Evolutionary conservation across 768 basidiomycete genomes (phyloP).

Genomic region (Leccinum aurantiacum): DNA sequence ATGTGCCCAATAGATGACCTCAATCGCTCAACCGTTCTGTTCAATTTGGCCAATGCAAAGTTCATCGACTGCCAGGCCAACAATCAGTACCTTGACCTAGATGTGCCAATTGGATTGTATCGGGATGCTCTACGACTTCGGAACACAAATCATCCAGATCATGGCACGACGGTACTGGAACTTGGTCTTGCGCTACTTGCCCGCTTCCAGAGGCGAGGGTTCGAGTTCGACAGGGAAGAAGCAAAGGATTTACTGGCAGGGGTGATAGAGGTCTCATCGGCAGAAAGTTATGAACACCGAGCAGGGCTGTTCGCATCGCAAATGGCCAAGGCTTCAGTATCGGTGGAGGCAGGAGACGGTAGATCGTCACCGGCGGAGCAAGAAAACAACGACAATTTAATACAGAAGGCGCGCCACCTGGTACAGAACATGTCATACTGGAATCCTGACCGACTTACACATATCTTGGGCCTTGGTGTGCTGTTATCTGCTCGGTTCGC

Average conservation of each 20-base stretch:
- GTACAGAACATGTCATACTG: too few species aligned
- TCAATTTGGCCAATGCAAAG: neutral
- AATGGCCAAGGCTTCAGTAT: neutral
- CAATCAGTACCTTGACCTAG: neutral
- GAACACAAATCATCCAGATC: neutral
- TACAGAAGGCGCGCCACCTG: too few species aligned
- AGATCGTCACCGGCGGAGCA: neutral
- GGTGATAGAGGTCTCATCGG: neutral
- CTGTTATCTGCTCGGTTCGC: too few species aligned
- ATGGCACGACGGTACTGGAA: neutral
- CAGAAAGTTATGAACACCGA: neutral
- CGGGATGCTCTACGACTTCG: neutral
- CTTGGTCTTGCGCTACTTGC: neutral
- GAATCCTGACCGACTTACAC: too few species aligned
- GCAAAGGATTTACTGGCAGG: neutral
- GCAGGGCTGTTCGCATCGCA: neutral
- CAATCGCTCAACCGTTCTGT: neutral
- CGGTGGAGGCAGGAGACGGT: neutral
- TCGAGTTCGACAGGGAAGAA: neutral
- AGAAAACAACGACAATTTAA: rapidly evolving
- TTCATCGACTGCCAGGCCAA: neutral
- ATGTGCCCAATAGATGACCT: neutral
- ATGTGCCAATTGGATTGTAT: neutral
- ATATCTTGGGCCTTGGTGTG: too few species aligned
- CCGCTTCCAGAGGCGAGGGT: neutral